phyloP scores from a whole-genome alignment of 495 filamentous ascomycete genomes.

The Staphylotrichum tortipilum region DNA sequence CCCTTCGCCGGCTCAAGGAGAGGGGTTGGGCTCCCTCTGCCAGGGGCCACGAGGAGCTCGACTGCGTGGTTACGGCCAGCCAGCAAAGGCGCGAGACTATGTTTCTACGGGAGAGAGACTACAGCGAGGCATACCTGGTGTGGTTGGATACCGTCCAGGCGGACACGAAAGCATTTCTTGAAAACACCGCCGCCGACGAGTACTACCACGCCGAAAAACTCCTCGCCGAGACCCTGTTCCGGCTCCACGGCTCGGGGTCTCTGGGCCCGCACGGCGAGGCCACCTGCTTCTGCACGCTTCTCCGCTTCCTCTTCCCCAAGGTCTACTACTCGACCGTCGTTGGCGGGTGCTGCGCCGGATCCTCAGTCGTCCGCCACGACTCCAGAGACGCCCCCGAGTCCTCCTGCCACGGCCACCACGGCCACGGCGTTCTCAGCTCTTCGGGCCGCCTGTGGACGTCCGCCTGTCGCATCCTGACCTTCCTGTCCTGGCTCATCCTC shows the following conservation, averaged over 20 bases:
- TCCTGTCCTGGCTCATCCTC: slow-evolving; percentile 12
- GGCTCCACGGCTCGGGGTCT: not conserved
- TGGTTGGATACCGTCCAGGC: not conserved
- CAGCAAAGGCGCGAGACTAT: not conserved
- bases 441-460: slow-evolving; percentile 1
- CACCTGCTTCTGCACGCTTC: slow-evolving; percentile 20
- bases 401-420: slow-evolving; percentile 14
- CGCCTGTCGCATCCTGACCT: slow-evolving; percentile 16
- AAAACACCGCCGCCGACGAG: not conserved
- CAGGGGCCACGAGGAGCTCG: not conserved
- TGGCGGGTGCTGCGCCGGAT: slow-evolving; percentile 10
- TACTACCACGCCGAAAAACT: not conserved
- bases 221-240: not conserved
- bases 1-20: not conserved
- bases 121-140: not conserved
- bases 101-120: not conserved
- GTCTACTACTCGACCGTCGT: slow-evolving; percentile 3
- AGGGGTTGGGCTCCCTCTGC: not conserved
- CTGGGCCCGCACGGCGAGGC: not conserved
- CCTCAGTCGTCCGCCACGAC: no score
- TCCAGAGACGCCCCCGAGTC: not conserved
- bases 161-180: not conserved
- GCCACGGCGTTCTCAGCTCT: slow-evolving; percentile 14
- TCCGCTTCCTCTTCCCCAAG: slow-evolving; percentile 8
- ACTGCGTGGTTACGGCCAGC: not conserved